Percentiles rank a stretch among this genome's conserved stretches.
phyloP scores from a whole-genome alignment of 1,139 yeast genomes.

The Geotrichum histeridarum region DNA sequence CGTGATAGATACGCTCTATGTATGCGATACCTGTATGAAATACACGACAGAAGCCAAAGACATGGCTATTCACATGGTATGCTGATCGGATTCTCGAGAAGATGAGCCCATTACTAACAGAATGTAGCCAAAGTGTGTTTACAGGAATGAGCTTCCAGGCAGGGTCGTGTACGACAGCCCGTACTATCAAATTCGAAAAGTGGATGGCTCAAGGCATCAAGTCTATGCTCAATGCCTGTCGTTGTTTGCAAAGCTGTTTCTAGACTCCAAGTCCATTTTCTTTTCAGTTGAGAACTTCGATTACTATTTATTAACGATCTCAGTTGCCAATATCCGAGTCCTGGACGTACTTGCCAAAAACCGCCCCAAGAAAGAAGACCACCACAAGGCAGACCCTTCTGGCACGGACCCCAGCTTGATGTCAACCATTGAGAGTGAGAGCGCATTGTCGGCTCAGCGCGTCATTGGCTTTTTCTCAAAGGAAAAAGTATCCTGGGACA shows the following conservation, averaged over 20 bases:
- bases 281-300: constrained; percentile 75
- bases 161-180: constrained; percentile 61
- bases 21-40: constrained; percentile 82
- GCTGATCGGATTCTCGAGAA: not conserved
- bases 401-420: constrained; percentile 1
- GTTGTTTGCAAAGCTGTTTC: constrained; percentile 76
- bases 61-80: constrained; percentile 31
- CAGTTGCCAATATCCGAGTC: constrained; percentile 19
- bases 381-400: not conserved
- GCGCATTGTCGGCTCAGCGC: constrained; percentile 39
- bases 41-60: constrained; percentile 49
- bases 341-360: constrained; percentile 16
- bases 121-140: constrained; percentile 42
- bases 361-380: constrained; percentile 41
- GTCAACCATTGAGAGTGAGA: constrained; percentile 12
- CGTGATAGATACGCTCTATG: constrained; percentile 53
- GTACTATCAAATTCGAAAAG: constrained; percentile 52
- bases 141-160: constrained; percentile 52
- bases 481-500: constrained; percentile 77
- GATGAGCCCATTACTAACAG: not conserved
- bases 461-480: constrained; percentile 86
- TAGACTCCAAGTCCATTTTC: constrained; percentile 87
- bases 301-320: constrained; percentile 53
- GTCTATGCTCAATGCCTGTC: constrained; percentile 78
- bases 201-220: constrained; percentile 54